Evolutionary conservation across 306 rosid species (phyloP), one percentile per base, ranked within the genome.

Genomic region (Cucurbita pepo): DNA sequence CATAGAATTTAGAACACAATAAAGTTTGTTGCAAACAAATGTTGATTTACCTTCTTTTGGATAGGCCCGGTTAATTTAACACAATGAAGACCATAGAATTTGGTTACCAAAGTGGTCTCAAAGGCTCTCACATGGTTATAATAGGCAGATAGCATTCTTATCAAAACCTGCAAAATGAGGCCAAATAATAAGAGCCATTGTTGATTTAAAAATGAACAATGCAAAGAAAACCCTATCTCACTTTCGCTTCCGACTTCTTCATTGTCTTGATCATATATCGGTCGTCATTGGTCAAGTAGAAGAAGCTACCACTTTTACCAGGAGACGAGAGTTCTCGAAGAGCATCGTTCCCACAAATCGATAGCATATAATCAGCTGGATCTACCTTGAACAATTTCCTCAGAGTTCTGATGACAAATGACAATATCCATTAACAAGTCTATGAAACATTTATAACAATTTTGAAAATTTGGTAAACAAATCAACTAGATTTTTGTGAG

Each of bases 181-280:
- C 10, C 73, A 11, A 2, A 21, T 40, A 21, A 18, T 47, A 60
- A 63, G 53, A 14, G 10, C 45, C 45, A 14, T 44, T 8, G 15
- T 69, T 55, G 72, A 7, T 57, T 77, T 30, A 30, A 16, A 45
- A 63, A 63, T 53, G 69, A 74, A 67, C 8, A 19, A 18, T 15
- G 73, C 19, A 69, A 69, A 51, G 59, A 34, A 51, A 69, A 51
- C 43, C 4, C 15, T 0, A 34, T 47, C 95, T 87, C 81, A 90
- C 98, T 87, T 93, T 93, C 13, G 83, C 93, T 93, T 93, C 98
- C 34, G 97, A 77, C 77, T 93, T 93, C 69, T 81, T 93, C 86
- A 90, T 88, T 19, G 98, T 93, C 82, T 93, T 93, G 48, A 93
- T 93, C 98, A 90, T 93, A 86, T 88, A 93, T 67, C 96, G 97